Evolutionary conservation across 805 yeast species (phyloP).

Genomic region (Kregervanrija pseudodelftensis): DNA sequence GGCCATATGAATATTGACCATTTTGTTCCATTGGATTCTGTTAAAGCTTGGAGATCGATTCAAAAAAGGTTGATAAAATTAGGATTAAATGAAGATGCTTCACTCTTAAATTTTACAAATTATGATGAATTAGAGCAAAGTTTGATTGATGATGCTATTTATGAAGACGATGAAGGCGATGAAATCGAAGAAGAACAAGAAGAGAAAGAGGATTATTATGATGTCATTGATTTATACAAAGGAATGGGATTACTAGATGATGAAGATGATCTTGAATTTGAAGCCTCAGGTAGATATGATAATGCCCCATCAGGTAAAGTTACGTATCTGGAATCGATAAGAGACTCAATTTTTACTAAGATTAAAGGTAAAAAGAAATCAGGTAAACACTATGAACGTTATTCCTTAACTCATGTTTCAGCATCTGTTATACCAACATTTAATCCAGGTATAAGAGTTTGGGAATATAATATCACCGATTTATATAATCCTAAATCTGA

Average conservation of each 20-base stretch:
- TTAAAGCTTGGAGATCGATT: conserved; percentile 54
- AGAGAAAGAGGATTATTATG: conserved; percentile 13
- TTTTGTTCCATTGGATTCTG: conserved; percentile 69
- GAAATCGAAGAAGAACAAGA: conserved; percentile 26
- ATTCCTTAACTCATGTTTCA: conserved; percentile 60
- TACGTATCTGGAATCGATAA: conserved; percentile 50
- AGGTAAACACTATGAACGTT: conserved; percentile 46
- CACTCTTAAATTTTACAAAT: conserved; percentile 7
- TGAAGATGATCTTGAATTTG: conserved; percentile 4
- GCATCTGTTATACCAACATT: conserved; percentile 80
- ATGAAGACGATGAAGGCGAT: conserved; percentile 15
- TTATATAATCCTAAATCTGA: conserved; percentile 24
- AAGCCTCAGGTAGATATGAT: conserved; percentile 34
- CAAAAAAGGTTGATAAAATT: conserved; percentile 11
- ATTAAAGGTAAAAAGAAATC: conserved; percentile 39
- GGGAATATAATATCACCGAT: conserved; percentile 76
- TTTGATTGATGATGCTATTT: conserved; percentile 8
- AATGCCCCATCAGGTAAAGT: conserved; percentile 66
- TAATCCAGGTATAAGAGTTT: conserved; percentile 74
- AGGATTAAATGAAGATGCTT: conserved; percentile 19
- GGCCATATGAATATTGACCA: conserved; percentile 93
- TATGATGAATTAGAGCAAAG: conserved; percentile 23
- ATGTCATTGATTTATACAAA: conserved; percentile 14
- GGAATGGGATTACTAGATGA: conserved; percentile 9
- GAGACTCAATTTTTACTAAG: conserved; percentile 45